A percentile compares a stretch with the other conserved stretches of the same genome.
These are phyloP conservation scores for Gracilaria caudata DNA, from an alignment of 23 red algal species.

Conservation along the genomic window DNA sequence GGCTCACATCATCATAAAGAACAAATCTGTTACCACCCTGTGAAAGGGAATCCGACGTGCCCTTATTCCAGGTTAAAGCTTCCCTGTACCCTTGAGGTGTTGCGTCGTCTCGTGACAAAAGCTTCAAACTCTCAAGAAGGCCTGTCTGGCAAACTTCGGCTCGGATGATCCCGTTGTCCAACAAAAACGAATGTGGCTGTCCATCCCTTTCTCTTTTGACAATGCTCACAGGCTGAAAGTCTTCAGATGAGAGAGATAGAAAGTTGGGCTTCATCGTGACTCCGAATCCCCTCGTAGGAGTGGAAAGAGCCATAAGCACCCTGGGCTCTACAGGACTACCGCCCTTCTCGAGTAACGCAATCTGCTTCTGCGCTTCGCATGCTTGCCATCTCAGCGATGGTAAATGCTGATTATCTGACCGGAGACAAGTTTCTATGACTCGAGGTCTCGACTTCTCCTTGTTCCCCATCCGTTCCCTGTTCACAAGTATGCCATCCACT, in stretches of 20 bases:
- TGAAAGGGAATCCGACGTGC: background rate
- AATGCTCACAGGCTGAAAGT: background rate
- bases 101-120: background rate
- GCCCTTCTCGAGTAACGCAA: background rate
- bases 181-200: background rate
- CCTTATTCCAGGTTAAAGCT: conserved; percentile 17
- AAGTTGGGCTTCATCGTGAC: background rate
- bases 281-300: background rate
- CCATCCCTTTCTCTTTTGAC: background rate
- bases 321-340: background rate
- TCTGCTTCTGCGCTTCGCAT: background rate
- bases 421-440: conserved; percentile 25
- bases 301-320: conserved; percentile 3
- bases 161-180: conserved; percentile 40
- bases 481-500: background rate
- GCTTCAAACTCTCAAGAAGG: conserved; percentile 26
- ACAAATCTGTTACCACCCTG: conserved; percentile 79
- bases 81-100: background rate
- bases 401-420: background rate
- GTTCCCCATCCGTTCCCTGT: conserved; percentile 1
- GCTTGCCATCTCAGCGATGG: background rate
- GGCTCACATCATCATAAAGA: conserved; percentile 73
- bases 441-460: background rate
- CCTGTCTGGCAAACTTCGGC: conserved; percentile 29
- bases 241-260: background rate